These are phyloP conservation scores for Suzukiozyma palmioleophila DNA, from an alignment of 1,139 yeast species.

Conservation along the genomic window DNA sequence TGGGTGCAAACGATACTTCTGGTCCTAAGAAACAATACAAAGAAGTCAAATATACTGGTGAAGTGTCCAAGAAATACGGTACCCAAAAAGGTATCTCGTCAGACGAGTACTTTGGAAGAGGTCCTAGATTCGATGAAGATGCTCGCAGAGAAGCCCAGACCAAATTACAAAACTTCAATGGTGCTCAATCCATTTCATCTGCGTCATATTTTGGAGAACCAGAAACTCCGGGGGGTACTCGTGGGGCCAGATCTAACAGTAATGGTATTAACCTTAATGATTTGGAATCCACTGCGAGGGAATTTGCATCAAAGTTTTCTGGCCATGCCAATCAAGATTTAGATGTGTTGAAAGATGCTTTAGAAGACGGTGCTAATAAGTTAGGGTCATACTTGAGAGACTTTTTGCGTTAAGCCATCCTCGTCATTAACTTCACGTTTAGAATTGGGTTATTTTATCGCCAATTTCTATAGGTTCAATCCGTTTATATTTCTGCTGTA, in stretches of 20 bases:
- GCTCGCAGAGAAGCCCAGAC: slow-evolving; percentile 75
- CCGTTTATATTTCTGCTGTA: slow-evolving; percentile 1
- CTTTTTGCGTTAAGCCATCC: slow-evolving; percentile 48
- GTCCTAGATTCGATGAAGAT: slow-evolving; percentile 68
- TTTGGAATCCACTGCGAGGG: slow-evolving; percentile 59
- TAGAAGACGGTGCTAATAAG: slow-evolving; percentile 90
- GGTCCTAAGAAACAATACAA: slow-evolving; percentile 35
- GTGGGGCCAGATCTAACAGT: slow-evolving; percentile 19
- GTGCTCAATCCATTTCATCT: slow-evolving; percentile 89
- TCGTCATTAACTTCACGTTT: no score
- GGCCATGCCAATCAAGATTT: slow-evolving; percentile 85
- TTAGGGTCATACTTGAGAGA: slow-evolving; percentile 82
- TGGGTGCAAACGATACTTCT: slow-evolving; percentile 34
- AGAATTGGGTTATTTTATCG: no score
- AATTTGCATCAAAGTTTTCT: slow-evolving; percentile 62
- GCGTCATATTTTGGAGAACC: slow-evolving; percentile 91
- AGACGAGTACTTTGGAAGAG: slow-evolving; percentile 90
- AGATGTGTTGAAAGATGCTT: slow-evolving; percentile 83
- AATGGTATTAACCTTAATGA: slow-evolving; percentile 28
- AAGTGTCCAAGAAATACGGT: slow-evolving; percentile 75
- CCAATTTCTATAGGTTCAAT: background rate
- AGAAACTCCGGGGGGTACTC: slow-evolving; percentile 33
- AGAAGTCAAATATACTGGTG: slow-evolving; percentile 62
- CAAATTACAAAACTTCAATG: slow-evolving; percentile 74
- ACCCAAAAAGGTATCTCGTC: slow-evolving; percentile 91